phyloP scores from a whole-genome alignment of 768 basidiomycete species.

The Pilatotrama ljubarskyi region DNA sequence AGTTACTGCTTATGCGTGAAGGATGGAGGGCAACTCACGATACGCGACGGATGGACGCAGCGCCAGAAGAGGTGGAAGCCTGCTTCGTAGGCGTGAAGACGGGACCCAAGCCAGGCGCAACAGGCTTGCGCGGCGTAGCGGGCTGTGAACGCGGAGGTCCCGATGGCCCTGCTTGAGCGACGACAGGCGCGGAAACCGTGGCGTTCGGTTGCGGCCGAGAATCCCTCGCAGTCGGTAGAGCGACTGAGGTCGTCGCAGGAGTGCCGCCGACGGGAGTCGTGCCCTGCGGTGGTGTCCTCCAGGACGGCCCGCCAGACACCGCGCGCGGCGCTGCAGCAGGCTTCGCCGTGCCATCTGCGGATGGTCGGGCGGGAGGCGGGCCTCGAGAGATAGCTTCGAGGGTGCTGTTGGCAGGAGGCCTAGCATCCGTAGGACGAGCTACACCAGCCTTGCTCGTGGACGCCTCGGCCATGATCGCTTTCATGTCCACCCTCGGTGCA shows the following conservation, averaged over 20 bases:
- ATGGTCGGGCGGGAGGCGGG: conserved; percentile 1
- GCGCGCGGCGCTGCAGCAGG: not conserved
- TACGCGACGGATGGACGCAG: conserved; percentile 41
- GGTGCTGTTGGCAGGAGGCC: not conserved
- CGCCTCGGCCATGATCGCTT: conserved; percentile 82
- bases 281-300: conserved; percentile 17
- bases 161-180: not conserved
- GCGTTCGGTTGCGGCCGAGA: not conserved
- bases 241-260: not conserved
- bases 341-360: not conserved
- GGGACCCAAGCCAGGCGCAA: conserved; percentile 53
- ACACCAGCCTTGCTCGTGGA: conserved; percentile 34
- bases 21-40: conserved; percentile 46
- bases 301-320: conserved; percentile 8
- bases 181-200: not conserved
- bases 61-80: conserved; percentile 27
- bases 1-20: not conserved
- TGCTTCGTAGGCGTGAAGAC: conserved; percentile 63
- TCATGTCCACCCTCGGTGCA: conserved; percentile 77
- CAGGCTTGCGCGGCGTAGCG: conserved; percentile 29
- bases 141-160: conserved; percentile 10
- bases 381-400: conserved; percentile 6
- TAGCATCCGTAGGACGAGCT: not conserved
- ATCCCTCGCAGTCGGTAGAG: not conserved
- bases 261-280: conserved; percentile 1